A percentile compares a stretch with the other conserved stretches of the same genome.
These are phyloP conservation scores for Talaromyces islandicus DNA, from an alignment of 2,329 filamentous ascomycete genomes.

Conservation along the genomic window DNA sequence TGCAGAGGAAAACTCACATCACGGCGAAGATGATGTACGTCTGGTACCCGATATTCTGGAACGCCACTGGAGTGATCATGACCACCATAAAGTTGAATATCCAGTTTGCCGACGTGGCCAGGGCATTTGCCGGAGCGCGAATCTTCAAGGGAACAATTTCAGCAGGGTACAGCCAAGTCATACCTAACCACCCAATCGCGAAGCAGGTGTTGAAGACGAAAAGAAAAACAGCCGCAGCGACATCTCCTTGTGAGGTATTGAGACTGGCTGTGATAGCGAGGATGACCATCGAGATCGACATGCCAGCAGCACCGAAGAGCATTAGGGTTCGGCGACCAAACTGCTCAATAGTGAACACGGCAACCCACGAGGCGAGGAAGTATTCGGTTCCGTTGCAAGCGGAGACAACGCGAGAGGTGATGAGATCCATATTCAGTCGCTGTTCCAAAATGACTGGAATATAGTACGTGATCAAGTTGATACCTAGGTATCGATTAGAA, in stretches of 20 bases:
- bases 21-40: slow-evolving; percentile 55
- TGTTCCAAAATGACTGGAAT: slow-evolving; percentile 38
- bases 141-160: slow-evolving; percentile 47
- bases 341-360: slow-evolving; percentile 46
- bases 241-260: slow-evolving; percentile 29
- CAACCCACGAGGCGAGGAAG: slow-evolving; percentile 46
- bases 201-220: slow-evolving; percentile 61
- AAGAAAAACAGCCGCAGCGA: slow-evolving; percentile 47
- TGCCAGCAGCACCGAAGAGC: slow-evolving; percentile 63
- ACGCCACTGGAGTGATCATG: slow-evolving; percentile 59
- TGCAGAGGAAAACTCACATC: slow-evolving; percentile 34
- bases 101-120: slow-evolving; percentile 58
- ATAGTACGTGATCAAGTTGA: slow-evolving; percentile 43
- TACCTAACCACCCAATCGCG: slow-evolving; percentile 55
- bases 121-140: slow-evolving; percentile 55
- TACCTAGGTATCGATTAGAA: too few relatives aligned
- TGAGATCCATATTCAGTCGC: slow-evolving; percentile 33
- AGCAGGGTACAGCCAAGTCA: slow-evolving; percentile 58
- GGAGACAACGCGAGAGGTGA: slow-evolving; percentile 44
- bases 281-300: slow-evolving; percentile 62
- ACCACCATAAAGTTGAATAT: slow-evolving; percentile 60
- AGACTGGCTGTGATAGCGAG: slow-evolving; percentile 35
- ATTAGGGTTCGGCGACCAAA: slow-evolving; percentile 61
- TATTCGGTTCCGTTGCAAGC: slow-evolving; percentile 51
- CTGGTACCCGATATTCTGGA: slow-evolving; percentile 49